Percentiles rank a stretch among this genome's conserved stretches.
Conservation (phyloP, 805 yeast species). For the Lipomyces japonicus region DNA sequence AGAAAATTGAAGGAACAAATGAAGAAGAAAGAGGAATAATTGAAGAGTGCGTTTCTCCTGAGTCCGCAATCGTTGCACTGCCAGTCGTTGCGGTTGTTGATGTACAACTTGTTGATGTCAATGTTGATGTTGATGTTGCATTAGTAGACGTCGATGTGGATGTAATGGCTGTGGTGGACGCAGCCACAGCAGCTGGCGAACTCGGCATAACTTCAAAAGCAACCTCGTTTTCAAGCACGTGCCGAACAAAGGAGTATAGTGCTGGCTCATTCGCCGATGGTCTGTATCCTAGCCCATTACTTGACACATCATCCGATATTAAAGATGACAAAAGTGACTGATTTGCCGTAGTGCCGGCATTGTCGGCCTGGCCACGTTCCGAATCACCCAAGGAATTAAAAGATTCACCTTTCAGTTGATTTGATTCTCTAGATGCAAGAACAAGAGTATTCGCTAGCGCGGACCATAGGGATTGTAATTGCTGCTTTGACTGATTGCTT, state of each 20-base stretch:
- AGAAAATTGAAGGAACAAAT: slow-evolving; percentile 24
- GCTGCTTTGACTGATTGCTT: slow-evolving; percentile 24
- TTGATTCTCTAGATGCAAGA: slow-evolving; percentile 37
- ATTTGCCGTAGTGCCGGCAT: not conserved
- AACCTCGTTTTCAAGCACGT: slow-evolving; percentile 35
- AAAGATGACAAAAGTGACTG: slow-evolving; percentile 19
- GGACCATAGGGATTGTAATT: slow-evolving; percentile 39
- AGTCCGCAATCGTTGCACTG: not conserved
- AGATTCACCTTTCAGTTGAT: slow-evolving; percentile 8
- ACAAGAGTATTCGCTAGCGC: slow-evolving; percentile 37
- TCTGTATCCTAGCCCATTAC: slow-evolving; percentile 13
- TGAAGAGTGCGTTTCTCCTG: slow-evolving; percentile 8
- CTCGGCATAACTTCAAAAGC: slow-evolving; percentile 33
- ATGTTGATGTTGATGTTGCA: not conserved
- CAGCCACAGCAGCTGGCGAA: not conserved
- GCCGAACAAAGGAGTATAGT: slow-evolving; percentile 32
- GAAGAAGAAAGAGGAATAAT: slow-evolving; percentile 11
- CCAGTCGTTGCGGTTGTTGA: not conserved
- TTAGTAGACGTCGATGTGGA: not conserved
- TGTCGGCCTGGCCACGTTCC: slow-evolving; percentile 1
- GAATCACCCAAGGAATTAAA: not conserved
- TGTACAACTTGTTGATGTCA: not conserved
- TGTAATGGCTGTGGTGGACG: not conserved
- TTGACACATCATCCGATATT: slow-evolving; percentile 20
- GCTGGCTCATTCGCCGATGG: slow-evolving; percentile 24